Evolutionary conservation across 371 early-diverging fungal genomes (phyloP), one percentile per base, ranked within the genome.

Genomic region (Blakeslea trispora): DNA sequence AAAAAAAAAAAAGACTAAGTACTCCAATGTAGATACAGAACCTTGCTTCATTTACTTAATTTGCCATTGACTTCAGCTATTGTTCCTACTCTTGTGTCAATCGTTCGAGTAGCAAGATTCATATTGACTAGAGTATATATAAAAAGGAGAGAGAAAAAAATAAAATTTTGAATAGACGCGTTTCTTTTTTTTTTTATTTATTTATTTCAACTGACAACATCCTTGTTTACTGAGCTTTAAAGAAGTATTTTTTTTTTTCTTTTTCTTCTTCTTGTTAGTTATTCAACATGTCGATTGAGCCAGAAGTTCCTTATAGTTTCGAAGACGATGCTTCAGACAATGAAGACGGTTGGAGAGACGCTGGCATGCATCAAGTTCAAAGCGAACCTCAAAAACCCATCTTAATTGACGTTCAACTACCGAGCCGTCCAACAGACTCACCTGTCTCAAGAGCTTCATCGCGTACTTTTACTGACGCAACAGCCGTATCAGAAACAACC

Each of bases 291-390:
- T 64, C 68, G 0, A 59, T 68, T 41, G 48, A 59, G 37, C 66
- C 74, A 0, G 74, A 74, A 57, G 65, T 64, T 15, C 72, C 68
- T 5, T 71, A 66, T 35, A 60, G 51, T 13, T 7, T 34, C 1
- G 24, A 50, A 39, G 45, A 54, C 11, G 64, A 55, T 1, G 35
- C 37, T 5, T 55, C 57, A 18, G 57, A 48, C 21, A 50, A 62
- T 57, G 54, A 53, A 2, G 57, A 47, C 2, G 43, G 32, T 6
- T 71, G 71, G 71, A 56, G 71, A 50, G 64, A 66, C n/a, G n/a
- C 21, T 5, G 24, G 10, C 11, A 17, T 17, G 13, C 22, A 4
- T 17, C 31, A 22, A 13, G 31, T 42, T 17, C 40, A 41, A 28
- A 22, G 43, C 15, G 35, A 41, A 1, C 21, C 23, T 23, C 49